Evolutionary conservation across 495 filamentous ascomycete species (phyloP), one percentile per base, ranked within the genome.

Genomic region (Podospora sp.): DNA sequence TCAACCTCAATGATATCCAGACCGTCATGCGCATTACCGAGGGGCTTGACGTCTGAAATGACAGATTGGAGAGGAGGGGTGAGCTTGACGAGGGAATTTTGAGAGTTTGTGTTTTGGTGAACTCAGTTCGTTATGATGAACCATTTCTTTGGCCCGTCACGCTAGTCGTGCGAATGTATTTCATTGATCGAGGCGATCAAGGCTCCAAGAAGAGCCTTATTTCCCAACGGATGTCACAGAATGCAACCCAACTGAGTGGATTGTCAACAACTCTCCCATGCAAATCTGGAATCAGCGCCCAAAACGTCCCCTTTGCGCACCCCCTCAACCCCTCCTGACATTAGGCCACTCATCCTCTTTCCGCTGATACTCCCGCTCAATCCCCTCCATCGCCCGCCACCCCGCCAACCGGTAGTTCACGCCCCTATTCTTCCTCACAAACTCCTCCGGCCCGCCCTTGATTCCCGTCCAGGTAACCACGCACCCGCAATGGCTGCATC

Each of bases 11-110:
- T 14, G 64, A 72, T 27, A 61, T 72, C 29, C 50, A 58, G 60
- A 52, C 69, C 11, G 70, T 72, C 27, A 59, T 72, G 52, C 59
- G 70, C 0, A 72, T 72, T 26, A 72, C 70, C 6, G 70, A 72
- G 56, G 70, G 70, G 1, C 4, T 72, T 16, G 22, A 21, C 9
- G 66, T 69, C 27, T 59, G 26, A 59, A 18, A 2, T 46, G 5
- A 2, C 40, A 14, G 40, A 46, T 11, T 11, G 11, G 16, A 18
- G 40, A 46, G 5, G 40, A 12, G 40, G 5, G 9, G 40, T 46
- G 40, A 14, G 33, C 12, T 36, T 12, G 12, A 36, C 6, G 33
- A 36, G 12, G 33, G 33, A 36, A n/a, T n/a, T n/a, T n/a, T n/a
- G n/a, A n/a, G n/a, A n/a, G n/a, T 33, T 33, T 33, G 29, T 33